Conservation (phyloP, 441 rosid genomes). For the Kokia cookei region DNA sequence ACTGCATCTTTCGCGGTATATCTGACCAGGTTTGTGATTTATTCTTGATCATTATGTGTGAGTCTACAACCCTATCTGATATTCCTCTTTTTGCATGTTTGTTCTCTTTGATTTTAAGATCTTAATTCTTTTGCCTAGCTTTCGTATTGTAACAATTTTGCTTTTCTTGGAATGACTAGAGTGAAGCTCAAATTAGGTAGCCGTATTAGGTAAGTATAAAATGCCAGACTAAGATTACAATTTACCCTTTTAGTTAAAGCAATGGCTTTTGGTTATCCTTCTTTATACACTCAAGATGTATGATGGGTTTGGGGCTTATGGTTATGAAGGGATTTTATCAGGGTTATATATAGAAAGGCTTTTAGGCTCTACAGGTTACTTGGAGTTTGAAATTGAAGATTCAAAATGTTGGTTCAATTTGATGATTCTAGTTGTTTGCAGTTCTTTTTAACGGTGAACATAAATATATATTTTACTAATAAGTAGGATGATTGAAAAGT, state of each 20-base stretch:
- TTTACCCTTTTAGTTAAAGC: neutral
- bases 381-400: neutral
- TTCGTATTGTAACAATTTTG: neutral
- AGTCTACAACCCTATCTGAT: neutral
- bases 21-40: slow-evolving; percentile 1
- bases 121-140: neutral
- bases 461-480: neutral
- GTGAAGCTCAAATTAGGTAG: neutral
- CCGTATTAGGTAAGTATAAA: neutral
- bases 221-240: neutral
- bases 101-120: neutral
- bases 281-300: neutral
- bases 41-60: neutral
- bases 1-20: neutral
- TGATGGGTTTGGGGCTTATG: neutral
- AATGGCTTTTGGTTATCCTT: neutral
- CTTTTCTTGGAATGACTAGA: neutral
- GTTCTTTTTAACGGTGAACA: neutral
- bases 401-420: neutral
- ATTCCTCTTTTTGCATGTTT: neutral
- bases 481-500: neutral
- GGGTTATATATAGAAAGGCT: neutral
- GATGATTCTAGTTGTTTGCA: neutral
- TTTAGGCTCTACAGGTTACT: neutral
- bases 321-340: neutral